phyloP scores from a whole-genome alignment of 495 filamentous ascomycete genomes.

The Amorphotheca resinae region DNA sequence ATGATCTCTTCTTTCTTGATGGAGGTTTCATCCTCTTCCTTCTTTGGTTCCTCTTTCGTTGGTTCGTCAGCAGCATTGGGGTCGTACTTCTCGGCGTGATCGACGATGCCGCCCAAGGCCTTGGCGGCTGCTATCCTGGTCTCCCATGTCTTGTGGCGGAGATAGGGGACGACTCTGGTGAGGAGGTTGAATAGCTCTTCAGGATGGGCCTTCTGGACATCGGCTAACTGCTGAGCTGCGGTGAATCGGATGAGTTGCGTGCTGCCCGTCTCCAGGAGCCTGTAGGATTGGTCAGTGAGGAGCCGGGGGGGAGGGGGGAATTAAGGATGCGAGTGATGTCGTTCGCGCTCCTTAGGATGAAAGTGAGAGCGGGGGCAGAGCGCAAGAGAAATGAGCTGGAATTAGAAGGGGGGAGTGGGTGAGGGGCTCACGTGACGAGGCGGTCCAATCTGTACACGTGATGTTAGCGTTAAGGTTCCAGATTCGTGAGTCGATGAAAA shows the following conservation, averaged over 20 bases:
- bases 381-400: too few species aligned
- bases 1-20: slow-evolving; percentile 38
- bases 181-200: slow-evolving; percentile 95
- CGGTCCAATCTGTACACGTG: slow-evolving; percentile 59
- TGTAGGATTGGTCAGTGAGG: slow-evolving; percentile 26
- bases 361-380: too few species aligned
- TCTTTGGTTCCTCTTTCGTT: slow-evolving; percentile 33
- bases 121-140: slow-evolving; percentile 83
- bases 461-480: too few species aligned
- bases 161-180: slow-evolving; percentile 88
- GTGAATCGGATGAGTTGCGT: slow-evolving; percentile 91
- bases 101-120: slow-evolving; percentile 82
- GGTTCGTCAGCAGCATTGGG: slow-evolving; percentile 59
- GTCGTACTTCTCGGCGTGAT: slow-evolving; percentile 78
- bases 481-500: too few species aligned
- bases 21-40: slow-evolving; percentile 33
- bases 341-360: too few species aligned
- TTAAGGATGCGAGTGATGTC: neutral
- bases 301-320: neutral
- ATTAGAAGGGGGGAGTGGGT: too few species aligned
- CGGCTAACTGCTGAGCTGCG: slow-evolving; percentile 87
- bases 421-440: slow-evolving; percentile 72
- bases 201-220: slow-evolving; percentile 94
- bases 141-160: slow-evolving; percentile 90
- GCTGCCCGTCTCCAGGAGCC: slow-evolving; percentile 90